Base-by-base conservation (phyloP, 257 asterid species). In the Anisodus tanguticus region DNA sequence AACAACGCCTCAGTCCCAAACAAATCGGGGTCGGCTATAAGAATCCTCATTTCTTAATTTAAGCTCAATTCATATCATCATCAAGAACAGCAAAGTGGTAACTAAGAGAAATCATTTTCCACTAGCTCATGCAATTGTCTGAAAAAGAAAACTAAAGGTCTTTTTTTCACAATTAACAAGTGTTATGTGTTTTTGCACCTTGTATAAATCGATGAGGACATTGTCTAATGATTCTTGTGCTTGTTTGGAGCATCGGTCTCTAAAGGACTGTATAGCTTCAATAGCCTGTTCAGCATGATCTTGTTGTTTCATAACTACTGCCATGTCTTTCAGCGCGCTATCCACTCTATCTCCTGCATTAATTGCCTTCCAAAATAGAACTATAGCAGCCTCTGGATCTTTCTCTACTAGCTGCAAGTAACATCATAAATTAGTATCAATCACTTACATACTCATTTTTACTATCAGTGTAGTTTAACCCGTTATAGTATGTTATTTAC, bases 301-400 rank as follows among this genome's bases (percentile, higher is more conserved):
- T 78, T 85, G 94, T 72, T 95, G 98, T 86, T 94, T 95, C 98
- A 95, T 91, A 55, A 95, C 98, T 69, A 95, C 95, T 53, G 93
- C 98, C 98, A 95, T 91, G 87, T 95, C 98, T 88, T 95, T 95
- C 53, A 95, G 93, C 0, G 98, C 98, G 82, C 98, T 95, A 51
- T 94, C 98, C 6, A 94, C 98, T 88, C 97, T 88, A 86, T 94
- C 98, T 60, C 98, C 97, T 0, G 85, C 90, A 83, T 94, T 94
- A 59, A 95, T 92, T 1, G 98, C 98, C 89, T 90, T 91, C 98
- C 98, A 93, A 80, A 95, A 95, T 43, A 90, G 89, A 58, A 89
- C 90, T 13, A 94, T 86, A 57, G 98, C 97, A 26, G 95, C 87
- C 84, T 92, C 97, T 11, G 92, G 90, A 83, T 95, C 97, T 85